A percentile compares a stretch with the other conserved stretches of the same genome.
Conservation (phyloP, 169 alveolate species). For the Cryptosporidium felis region DNA sequence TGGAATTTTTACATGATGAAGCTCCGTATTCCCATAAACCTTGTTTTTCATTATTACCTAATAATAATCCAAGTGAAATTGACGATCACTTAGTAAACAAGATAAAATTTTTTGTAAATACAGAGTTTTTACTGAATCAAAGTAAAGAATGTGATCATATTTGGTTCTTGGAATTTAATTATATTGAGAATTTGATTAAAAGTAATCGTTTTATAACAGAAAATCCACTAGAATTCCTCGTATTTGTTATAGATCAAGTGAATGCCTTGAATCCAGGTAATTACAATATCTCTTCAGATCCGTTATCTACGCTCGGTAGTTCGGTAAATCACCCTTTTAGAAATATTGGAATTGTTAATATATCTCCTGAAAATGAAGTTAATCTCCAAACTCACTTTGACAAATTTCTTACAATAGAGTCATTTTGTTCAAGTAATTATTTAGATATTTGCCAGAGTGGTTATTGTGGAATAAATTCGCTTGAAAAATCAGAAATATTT, state of each 20-base stretch:
- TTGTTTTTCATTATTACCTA: slow-evolving; percentile 1
- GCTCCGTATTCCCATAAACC: slow-evolving; percentile 20
- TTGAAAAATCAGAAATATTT: neutral
- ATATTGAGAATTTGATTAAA: neutral
- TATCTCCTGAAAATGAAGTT: neutral
- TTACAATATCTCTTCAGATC: neutral
- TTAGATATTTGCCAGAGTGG: slow-evolving; percentile 21
- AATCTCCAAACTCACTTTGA: neutral
- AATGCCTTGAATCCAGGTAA: neutral
- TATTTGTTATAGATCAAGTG: slow-evolving; percentile 15
- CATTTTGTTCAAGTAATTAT: neutral
- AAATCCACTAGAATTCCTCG: neutral
- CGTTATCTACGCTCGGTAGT: neutral
- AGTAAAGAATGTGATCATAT: neutral
- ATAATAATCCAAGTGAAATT: neutral
- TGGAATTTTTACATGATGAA: slow-evolving; percentile 37
- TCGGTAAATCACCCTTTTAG: slow-evolving; percentile 59
- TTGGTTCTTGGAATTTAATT: slow-evolving; percentile 21
- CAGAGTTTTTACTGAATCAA: slow-evolving; percentile 29
- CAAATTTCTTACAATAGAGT: neutral
- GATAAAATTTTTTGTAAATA: neutral
- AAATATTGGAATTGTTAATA: slow-evolving; percentile 13
- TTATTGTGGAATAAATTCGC: neutral
- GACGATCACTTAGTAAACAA: neutral
- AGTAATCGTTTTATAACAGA: neutral